Base-by-base conservation (phyloP, 305 asterid genomes). In the Solanum chacoense region DNA sequence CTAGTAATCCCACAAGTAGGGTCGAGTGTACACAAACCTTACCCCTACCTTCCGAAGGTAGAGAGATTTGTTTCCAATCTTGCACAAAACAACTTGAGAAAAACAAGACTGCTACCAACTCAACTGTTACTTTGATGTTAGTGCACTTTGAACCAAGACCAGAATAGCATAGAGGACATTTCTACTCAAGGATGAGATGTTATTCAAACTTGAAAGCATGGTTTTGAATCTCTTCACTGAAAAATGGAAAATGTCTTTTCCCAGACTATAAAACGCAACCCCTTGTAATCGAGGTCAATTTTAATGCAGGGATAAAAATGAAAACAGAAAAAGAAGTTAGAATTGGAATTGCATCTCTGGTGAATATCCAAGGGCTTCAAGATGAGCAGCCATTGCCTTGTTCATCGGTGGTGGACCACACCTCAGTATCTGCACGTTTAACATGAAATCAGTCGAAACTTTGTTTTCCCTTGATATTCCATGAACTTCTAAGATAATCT, bases 391-490 rank as follows among this genome's bases (percentile, higher is more conserved):
- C 98, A 96, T 96, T 85, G 98, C 98, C 91, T 95, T 95, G 95
- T 95, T 95, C 98, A 95, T 95, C 6, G 98, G 98, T 73, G 98
- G 98, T 35, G 98, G 98, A 18, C 98, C 98, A 20, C 98, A 95
- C 90, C 98, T 93, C 91, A 95, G 79, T 85, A 95, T 81, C 98
- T 93, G 96, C 92, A 88, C 65, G 34, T 35, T 83, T 55, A 36
- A 36, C 35, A 65, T 34, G 89, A 87, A 76, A 7, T 84, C 20
- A 42, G 42, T 71, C 87, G 63, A 45, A 42, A 24, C 26, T 36
- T 35, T 78, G 12, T 34, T 29, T 80, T 29, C 28, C 16, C 88
- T 72, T 20, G 13, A 80, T 63, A 63, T 26, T 84, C 24, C 50
- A 85, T 63, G 85, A n/a, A 78, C 12, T 22, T n/a, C 4, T n/a